A percentile compares a stretch with the other conserved stretches of the same genome.
Conservation (phyloP, 1,284 basidiomycete genomes). For the Megacollybia platyphylla region DNA sequence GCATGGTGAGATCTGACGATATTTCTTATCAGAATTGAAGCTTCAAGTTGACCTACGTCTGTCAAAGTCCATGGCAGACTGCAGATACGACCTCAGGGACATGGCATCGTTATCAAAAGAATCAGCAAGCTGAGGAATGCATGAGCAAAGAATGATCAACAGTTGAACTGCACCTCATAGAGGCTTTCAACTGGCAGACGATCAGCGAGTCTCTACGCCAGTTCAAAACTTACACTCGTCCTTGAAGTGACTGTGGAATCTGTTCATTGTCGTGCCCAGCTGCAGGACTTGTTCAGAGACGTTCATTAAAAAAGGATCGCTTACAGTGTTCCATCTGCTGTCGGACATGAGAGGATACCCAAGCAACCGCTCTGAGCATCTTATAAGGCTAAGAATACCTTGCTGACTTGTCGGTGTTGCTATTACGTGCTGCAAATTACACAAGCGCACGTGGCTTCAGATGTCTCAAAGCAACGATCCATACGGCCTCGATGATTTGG, state of each 20-base stretch:
- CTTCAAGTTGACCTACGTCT: conserved; percentile 21
- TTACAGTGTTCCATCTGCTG: no score
- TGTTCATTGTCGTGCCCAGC: no score
- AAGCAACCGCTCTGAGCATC: no score
- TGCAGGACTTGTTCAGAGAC: no score
- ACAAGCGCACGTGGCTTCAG: no score
- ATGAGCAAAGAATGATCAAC: background rate
- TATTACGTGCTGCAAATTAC: no score
- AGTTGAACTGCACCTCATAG: conserved; percentile 15
- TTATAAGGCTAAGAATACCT: no score
- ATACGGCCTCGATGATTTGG: conserved; percentile 56
- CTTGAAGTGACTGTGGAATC: conserved; percentile 17
- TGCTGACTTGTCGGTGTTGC: no score
- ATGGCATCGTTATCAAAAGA: conserved; percentile 33
- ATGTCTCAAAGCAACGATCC: conserved; percentile 24
- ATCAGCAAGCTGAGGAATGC: conserved; percentile 25
- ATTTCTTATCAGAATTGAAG: background rate
- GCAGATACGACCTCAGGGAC: conserved; percentile 29
- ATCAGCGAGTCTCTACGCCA: background rate
- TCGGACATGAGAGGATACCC: no score
- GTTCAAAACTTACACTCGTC: conserved; percentile 14
- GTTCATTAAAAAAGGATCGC: no score
- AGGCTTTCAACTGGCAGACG: conserved; percentile 19
- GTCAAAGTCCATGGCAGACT: conserved; percentile 27
- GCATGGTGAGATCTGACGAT: conserved; percentile 39